A percentile compares a stretch with the other conserved stretches of the same genome.
phyloP scores from a whole-genome alignment of 225 moss, liverwort and hornwort species.

The Pleurozium schreberi region DNA sequence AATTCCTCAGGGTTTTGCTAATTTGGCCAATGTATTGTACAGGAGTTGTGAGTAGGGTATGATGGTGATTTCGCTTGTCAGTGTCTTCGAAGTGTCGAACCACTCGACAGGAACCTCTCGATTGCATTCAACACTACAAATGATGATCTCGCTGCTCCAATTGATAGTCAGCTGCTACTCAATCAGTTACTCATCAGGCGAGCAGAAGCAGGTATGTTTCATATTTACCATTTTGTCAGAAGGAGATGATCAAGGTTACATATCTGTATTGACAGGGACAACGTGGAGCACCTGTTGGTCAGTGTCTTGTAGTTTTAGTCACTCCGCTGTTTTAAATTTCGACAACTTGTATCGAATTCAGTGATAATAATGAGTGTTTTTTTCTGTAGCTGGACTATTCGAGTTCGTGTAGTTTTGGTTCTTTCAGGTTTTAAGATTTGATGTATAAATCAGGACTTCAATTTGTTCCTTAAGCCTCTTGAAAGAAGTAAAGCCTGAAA shows the following conservation, averaged over 20 bases:
- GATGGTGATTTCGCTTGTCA: background rate
- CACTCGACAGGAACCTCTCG: background rate
- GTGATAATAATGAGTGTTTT: background rate
- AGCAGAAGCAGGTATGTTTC: conserved; percentile 64
- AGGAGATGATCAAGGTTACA: background rate
- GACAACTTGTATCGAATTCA: background rate
- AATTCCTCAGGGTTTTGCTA: background rate
- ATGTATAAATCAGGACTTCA: background rate
- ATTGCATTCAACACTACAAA: background rate
- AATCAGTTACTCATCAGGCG: conserved; percentile 56
- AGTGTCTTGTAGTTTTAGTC: background rate
- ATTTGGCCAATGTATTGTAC: background rate
- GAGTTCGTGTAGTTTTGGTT: background rate
- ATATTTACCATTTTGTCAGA: background rate
- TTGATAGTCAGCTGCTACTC: conserved; percentile 35
- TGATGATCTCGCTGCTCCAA: conserved; percentile 4
- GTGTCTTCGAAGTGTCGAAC: background rate
- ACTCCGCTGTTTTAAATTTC: background rate
- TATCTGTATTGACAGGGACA: background rate
- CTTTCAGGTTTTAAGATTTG: background rate
- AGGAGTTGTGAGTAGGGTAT: background rate
- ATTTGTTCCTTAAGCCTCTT: background rate
- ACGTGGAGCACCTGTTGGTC: background rate
- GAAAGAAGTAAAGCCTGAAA: background rate
- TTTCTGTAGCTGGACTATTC: background rate